These are phyloP conservation scores for Aspergillus quadrilineatus DNA, from an alignment of 2,329 filamentous ascomycete species.

Conservation along the genomic window DNA sequence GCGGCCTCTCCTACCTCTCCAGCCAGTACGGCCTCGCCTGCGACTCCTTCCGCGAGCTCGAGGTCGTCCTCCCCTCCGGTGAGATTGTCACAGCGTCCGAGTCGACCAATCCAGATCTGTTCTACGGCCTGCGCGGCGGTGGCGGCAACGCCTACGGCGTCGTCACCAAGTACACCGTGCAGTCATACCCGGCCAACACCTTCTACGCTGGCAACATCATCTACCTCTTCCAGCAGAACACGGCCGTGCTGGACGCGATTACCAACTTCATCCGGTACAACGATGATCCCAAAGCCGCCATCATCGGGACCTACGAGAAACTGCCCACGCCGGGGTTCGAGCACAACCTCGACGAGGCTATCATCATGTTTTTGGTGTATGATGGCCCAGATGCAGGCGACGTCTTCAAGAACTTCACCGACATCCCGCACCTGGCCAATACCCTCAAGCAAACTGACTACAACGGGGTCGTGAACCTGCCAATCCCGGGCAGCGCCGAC, in stretches of 20 bases:
- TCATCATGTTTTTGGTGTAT: constrained; percentile 11
- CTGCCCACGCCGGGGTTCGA: constrained; percentile 2
- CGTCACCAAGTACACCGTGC: constrained; percentile 34
- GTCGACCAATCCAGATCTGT: constrained; percentile 54
- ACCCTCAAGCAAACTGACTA: constrained; percentile 5
- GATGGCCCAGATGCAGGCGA: constrained; percentile 2
- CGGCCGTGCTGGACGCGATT: constrained; percentile 5
- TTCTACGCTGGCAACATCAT: constrained; percentile 7
- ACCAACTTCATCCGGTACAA: constrained; percentile 7
- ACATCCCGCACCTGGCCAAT: constrained; percentile 4
- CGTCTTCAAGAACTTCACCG: constrained; percentile 7
- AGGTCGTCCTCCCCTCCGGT: constrained; percentile 55
- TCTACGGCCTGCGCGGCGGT: constrained; percentile 62
- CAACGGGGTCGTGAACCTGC: constrained; percentile 10
- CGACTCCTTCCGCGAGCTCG: constrained; percentile 23
- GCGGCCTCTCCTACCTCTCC: constrained; percentile 10
- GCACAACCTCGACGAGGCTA: constrained; percentile 9
- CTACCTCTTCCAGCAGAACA: constrained; percentile 10
- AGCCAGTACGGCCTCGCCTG: constrained; percentile 12
- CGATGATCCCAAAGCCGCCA: constrained; percentile 12
- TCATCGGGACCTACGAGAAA: constrained; percentile 14
- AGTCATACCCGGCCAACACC: constrained; percentile 5
- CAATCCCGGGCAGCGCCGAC: constrained; percentile 3
- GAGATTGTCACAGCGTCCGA: constrained; percentile 50
- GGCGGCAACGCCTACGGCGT: constrained; percentile 62